Conservation (phyloP, 805 yeast genomes). For the Cyberlindnera xylosilytica region DNA sequence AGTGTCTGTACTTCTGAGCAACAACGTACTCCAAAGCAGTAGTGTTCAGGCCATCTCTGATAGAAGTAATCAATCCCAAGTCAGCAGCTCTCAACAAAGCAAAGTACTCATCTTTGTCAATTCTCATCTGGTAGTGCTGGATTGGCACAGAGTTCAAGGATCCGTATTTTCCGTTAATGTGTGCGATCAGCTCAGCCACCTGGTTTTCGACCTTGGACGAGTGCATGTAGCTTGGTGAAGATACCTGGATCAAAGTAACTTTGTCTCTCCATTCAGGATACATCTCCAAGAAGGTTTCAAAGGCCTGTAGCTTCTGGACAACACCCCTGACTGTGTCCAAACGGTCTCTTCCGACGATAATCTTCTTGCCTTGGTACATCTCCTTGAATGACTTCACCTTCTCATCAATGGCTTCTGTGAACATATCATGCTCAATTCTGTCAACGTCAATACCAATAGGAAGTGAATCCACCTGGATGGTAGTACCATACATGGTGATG, state of each 20-base stretch:
- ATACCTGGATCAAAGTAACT: slow-evolving; percentile 88
- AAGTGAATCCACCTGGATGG: slow-evolving; percentile 66
- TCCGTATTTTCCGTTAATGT: slow-evolving; percentile 84
- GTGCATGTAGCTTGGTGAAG: slow-evolving; percentile 57
- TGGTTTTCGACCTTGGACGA: slow-evolving; percentile 69
- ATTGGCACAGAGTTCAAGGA: slow-evolving; percentile 81
- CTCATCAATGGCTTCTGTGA: slow-evolving; percentile 45
- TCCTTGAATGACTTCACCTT: slow-evolving; percentile 64
- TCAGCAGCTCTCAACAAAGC: slow-evolving; percentile 90
- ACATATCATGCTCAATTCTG: slow-evolving; percentile 59
- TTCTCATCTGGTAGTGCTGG: slow-evolving; percentile 87
- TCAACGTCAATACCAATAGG: slow-evolving; percentile 90
- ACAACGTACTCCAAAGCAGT: slow-evolving; percentile 90
- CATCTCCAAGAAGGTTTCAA: slow-evolving; percentile 81
- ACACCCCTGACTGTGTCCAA: slow-evolving; percentile 92
- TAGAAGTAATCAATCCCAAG: slow-evolving; percentile 81
- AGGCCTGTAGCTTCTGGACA: slow-evolving; percentile 87
- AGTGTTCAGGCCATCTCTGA: slow-evolving; percentile 95
- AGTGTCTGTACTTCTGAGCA: slow-evolving; percentile 69
- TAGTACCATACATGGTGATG: slow-evolving; percentile 73
- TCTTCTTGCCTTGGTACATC: slow-evolving; percentile 61
- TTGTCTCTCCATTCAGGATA: slow-evolving; percentile 89
- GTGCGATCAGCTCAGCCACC: slow-evolving; percentile 77
- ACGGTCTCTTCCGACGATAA: slow-evolving; percentile 92
- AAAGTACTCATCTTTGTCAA: slow-evolving; percentile 83